Percentiles rank a stretch among this genome's conserved stretches.
Conservation (phyloP, 495 filamentous ascomycete genomes). For the Xylaria scruposa region DNA sequence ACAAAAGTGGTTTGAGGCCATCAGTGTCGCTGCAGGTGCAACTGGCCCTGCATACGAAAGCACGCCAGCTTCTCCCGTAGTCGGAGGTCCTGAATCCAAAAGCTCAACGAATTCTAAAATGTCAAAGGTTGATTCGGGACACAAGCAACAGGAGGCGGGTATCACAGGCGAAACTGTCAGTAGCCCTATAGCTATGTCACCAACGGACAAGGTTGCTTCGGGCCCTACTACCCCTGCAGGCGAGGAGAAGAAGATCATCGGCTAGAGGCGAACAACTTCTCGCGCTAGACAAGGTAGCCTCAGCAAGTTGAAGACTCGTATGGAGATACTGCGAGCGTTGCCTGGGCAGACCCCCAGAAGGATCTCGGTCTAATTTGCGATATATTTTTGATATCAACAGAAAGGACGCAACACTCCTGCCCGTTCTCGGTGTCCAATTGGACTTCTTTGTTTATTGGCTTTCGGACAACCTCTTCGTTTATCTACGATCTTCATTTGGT, state of each 20-base stretch:
- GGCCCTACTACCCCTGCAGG: conserved; percentile 23
- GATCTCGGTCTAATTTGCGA: conserved; percentile 13
- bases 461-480: neutral
- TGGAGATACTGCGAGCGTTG: neutral
- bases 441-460: neutral
- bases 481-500: neutral
- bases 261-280: conserved; percentile 26
- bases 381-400: too few relatives aligned
- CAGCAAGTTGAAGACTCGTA: neutral
- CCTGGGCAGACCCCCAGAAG: conserved; percentile 1
- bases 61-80: conserved; percentile 33
- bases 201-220: conserved; percentile 34
- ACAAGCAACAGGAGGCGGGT: conserved; percentile 47
- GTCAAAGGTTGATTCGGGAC: conserved; percentile 34
- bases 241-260: conserved; percentile 37
- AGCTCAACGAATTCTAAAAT: conserved; percentile 26
- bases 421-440: neutral
- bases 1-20: conserved; percentile 80
- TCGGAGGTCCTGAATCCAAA: conserved; percentile 23
- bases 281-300: conserved; percentile 2
- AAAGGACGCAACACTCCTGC: neutral
- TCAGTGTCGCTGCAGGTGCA: conserved; percentile 56
- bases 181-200: conserved; percentile 44
- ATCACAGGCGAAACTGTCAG: conserved; percentile 46
- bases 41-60: conserved; percentile 42